Percentiles rank a stretch among this genome's conserved stretches.
These are phyloP conservation scores for Buddleja alternifolia DNA, from an alignment of 257 asterid species.

Conservation along the genomic window DNA sequence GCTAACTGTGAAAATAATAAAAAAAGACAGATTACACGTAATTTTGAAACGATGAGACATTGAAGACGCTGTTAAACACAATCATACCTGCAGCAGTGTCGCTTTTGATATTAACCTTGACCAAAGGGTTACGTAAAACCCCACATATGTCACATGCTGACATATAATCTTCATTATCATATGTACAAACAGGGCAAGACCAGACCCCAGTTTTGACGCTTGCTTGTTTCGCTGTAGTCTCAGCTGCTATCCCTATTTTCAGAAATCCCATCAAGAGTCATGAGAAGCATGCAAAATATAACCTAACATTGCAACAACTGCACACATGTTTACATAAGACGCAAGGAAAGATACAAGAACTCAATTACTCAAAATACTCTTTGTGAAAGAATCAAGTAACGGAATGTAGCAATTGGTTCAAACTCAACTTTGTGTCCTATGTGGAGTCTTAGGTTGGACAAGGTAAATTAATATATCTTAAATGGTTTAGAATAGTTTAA, in stretches of 20 bases:
- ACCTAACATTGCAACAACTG: conserved; percentile 22
- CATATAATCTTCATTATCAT: conserved; percentile 79
- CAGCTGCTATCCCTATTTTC: conserved; percentile 43
- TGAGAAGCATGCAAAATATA: conserved; percentile 15
- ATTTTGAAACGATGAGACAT: conserved; percentile 11
- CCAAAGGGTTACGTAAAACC: conserved; percentile 87
- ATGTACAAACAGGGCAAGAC: conserved; percentile 94
- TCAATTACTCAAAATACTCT: conserved; percentile 5
- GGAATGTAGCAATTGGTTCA: too few species aligned
- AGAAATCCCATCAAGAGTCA: conserved; percentile 34
- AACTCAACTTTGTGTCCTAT: too few species aligned
- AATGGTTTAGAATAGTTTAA: too few species aligned
- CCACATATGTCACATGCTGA: conserved; percentile 95
- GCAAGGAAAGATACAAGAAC: too few species aligned
- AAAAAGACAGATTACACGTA: conserved; percentile 15
- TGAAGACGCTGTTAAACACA: not conserved
- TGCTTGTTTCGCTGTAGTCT: conserved; percentile 46
- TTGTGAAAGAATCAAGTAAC: not conserved
- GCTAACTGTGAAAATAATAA: not conserved
- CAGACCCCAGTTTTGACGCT: conserved; percentile 54
- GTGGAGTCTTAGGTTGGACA: too few species aligned
- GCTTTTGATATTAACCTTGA: conserved; percentile 49
- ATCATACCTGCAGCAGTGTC: conserved; percentile 54
- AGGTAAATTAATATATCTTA: too few species aligned
- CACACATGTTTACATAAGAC: not conserved